These are phyloP conservation scores for Boletus tylopilopsis DNA, from an alignment of 768 basidiomycete species.

Conservation along the genomic window DNA sequence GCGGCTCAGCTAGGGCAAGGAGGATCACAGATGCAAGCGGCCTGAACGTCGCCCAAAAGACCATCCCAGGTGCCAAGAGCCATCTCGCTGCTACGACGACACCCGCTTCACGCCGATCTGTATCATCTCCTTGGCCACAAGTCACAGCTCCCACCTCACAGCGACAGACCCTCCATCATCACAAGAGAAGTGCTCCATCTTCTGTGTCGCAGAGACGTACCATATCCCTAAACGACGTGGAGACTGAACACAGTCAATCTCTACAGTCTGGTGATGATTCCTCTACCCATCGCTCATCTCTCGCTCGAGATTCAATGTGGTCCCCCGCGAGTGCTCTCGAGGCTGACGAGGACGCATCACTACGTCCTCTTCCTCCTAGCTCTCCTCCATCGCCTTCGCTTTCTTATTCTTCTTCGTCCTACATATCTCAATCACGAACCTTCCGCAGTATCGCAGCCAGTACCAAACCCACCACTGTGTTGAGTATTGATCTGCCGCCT, in stretches of 20 bases:
- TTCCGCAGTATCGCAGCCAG: slow-evolving; percentile 81
- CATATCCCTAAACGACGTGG: slow-evolving; percentile 61
- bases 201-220: slow-evolving; percentile 45
- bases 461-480: slow-evolving; percentile 91
- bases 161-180: slow-evolving; percentile 20
- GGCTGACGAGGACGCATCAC: slow-evolving; percentile 93
- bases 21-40: slow-evolving; percentile 38
- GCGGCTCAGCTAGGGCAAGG: slow-evolving; percentile 60
- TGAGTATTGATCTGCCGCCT: slow-evolving; percentile 81
- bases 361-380: slow-evolving; percentile 87
- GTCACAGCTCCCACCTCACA: slow-evolving; percentile 17
- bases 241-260: slow-evolving; percentile 40
- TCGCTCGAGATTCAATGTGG: slow-evolving; percentile 73
- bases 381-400: slow-evolving; percentile 84
- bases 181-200: slow-evolving; percentile 21
- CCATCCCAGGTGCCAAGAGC: slow-evolving; percentile 12
- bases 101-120: slow-evolving; percentile 23
- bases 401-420: slow-evolving; percentile 79
- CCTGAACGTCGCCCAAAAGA: slow-evolving; percentile 12
- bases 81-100: slow-evolving; percentile 9
- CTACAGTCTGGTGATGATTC: slow-evolving; percentile 37
- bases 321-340: slow-evolving; percentile 72
- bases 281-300: slow-evolving; percentile 50
- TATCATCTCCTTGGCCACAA: slow-evolving; percentile 30
- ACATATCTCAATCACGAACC: slow-evolving; percentile 76